A percentile compares a stretch with the other conserved stretches of the same genome.
These are phyloP conservation scores for Sarcodon sp. DNA, from an alignment of 768 basidiomycete species.

Conservation along the genomic window DNA sequence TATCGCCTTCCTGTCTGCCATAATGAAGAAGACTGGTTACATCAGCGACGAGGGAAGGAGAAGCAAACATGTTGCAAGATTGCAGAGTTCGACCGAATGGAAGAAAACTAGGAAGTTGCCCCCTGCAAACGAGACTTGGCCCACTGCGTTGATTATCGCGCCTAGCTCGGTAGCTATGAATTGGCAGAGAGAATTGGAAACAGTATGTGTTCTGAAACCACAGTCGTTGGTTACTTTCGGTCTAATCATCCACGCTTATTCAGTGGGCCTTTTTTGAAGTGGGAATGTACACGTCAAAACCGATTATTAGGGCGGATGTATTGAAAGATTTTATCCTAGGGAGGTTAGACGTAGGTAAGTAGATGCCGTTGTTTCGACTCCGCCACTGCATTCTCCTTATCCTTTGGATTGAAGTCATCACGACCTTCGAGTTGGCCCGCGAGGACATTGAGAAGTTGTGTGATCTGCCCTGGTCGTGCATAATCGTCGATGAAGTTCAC, in stretches of 20 bases:
- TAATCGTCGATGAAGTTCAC: slow-evolving; percentile 87
- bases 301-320: slow-evolving; percentile 38
- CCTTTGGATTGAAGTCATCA: slow-evolving; percentile 36
- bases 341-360: slow-evolving; percentile 71
- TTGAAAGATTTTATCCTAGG: slow-evolving; percentile 70
- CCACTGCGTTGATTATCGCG: slow-evolving; percentile 79
- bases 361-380: neutral
- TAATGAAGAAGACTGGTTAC: slow-evolving; percentile 76
- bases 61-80: slow-evolving; percentile 45
- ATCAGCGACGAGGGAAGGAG: slow-evolving; percentile 54
- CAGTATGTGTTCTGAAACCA: slow-evolving; percentile 28
- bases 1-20: slow-evolving; percentile 78
- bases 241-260: neutral
- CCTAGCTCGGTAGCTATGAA: slow-evolving; percentile 77
- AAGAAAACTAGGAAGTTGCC: slow-evolving; percentile 39
- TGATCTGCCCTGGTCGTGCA: slow-evolving; percentile 54
- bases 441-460: slow-evolving; percentile 59
- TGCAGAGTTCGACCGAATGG: slow-evolving; percentile 53
- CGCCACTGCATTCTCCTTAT: slow-evolving; percentile 14
- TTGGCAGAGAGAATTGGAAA: slow-evolving; percentile 84
- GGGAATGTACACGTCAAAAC: slow-evolving; percentile 48
- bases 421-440: slow-evolving; percentile 65
- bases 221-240: neutral
- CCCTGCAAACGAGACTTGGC: slow-evolving; percentile 61
- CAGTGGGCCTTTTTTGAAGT: slow-evolving; percentile 96